A percentile compares a stretch with the other conserved stretches of the same genome.
phyloP scores from a whole-genome alignment of 1,284 basidiomycete genomes.

The Malassezia arunalokei region DNA sequence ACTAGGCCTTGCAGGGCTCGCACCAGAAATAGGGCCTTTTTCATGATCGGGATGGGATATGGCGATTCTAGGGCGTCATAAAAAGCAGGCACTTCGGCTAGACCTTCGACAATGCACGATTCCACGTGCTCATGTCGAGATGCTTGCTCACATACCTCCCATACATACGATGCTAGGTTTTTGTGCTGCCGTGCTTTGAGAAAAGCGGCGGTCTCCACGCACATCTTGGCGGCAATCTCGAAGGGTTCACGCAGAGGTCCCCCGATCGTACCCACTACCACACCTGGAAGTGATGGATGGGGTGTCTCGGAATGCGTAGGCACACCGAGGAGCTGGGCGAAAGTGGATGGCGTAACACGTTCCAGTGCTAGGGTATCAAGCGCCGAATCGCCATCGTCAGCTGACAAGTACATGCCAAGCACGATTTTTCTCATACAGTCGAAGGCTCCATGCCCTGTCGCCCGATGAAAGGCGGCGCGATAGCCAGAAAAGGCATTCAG shows the following conservation, averaged over 20 bases:
- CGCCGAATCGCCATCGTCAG: neutral
- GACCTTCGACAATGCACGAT: conserved; percentile 4
- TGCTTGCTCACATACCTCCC: conserved; percentile 56
- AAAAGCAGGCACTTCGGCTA: conserved; percentile 26
- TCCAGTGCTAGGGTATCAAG: conserved; percentile 22
- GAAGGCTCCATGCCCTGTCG: conserved; percentile 27
- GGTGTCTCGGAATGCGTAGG: conserved; percentile 53
- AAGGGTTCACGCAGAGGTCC: conserved; percentile 64
- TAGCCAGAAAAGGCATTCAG: conserved; percentile 38
- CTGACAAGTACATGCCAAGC: conserved; percentile 29
- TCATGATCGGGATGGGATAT: conserved; percentile 41
- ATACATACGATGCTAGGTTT: conserved; percentile 62
- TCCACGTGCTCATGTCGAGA: conserved; percentile 23
- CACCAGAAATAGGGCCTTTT: conserved; percentile 72
- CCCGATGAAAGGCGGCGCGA: conserved; percentile 26
- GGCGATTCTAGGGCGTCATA: conserved; percentile 15
- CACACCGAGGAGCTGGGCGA: conserved; percentile 28
- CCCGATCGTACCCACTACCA: conserved; percentile 60
- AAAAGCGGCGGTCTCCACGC: conserved; percentile 62
- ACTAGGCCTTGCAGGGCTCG: conserved; percentile 56
- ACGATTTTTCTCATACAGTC: conserved; percentile 32
- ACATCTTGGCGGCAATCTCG: conserved; percentile 54
- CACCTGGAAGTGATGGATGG: conserved; percentile 59
- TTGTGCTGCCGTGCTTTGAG: conserved; percentile 56
- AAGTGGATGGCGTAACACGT: conserved; percentile 13